phyloP scores from a whole-genome alignment of 305 asterid genomes.

The Vinca major region DNA sequence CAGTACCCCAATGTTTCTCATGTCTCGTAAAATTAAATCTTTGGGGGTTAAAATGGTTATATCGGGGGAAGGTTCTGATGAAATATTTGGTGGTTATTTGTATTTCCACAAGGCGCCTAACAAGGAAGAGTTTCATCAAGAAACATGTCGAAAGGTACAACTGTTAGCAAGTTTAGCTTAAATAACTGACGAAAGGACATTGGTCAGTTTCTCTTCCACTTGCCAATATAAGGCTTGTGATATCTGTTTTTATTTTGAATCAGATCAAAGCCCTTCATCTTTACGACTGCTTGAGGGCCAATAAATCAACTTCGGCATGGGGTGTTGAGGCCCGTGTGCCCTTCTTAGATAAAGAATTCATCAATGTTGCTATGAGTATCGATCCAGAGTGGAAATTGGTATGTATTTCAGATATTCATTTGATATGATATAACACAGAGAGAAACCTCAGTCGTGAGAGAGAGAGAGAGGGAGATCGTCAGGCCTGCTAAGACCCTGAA shows the following conservation, averaged over 20 bases:
- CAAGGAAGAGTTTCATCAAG: constrained; percentile 87
- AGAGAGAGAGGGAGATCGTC: background rate
- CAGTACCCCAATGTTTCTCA: constrained; percentile 99
- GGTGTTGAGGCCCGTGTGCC: constrained; percentile 99
- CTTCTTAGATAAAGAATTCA: constrained; percentile 92
- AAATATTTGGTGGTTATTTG: constrained; percentile 95
- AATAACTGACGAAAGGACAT: background rate
- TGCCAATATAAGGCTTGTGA: constrained; percentile 1
- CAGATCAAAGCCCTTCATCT: constrained; percentile 99
- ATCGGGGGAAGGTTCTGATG: constrained; percentile 99
- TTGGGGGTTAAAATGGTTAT: constrained; percentile 97
- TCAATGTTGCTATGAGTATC: constrained; percentile 76
- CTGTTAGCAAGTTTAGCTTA: constrained; percentile 2
- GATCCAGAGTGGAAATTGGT: constrained; percentile 99
- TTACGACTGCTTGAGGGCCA: constrained; percentile 98
- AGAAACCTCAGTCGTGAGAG: background rate
- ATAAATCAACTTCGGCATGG: constrained; percentile 97
- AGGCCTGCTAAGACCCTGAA: background rate
- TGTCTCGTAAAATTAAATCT: constrained; percentile 94
- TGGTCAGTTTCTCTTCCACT: background rate
- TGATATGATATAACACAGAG: background rate
- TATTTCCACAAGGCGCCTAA: constrained; percentile 98
- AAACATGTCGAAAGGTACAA: constrained; percentile 87
- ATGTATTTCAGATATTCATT: background rate
- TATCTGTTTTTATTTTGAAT: constrained; percentile 7